A percentile compares a stretch with the other conserved stretches of the same genome.
phyloP scores from a whole-genome alignment of 805 yeast species.

The Cyberlindnera galapagoensis region DNA sequence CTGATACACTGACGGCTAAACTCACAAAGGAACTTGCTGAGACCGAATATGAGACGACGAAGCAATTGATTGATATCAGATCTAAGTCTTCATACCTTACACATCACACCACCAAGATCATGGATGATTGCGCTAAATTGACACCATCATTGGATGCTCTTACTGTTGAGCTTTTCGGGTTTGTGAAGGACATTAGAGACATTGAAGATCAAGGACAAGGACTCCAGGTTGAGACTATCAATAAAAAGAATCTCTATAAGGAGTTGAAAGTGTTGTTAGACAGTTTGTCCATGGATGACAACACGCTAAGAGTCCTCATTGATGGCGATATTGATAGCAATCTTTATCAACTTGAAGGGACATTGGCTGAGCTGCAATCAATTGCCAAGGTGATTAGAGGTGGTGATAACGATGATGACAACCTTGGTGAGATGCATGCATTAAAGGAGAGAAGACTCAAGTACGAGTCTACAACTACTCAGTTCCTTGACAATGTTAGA shows the following conservation, averaged over 20 bases:
- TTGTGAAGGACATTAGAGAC: conserved; percentile 60
- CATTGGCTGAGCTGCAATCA: conserved; percentile 48
- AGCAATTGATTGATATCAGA: conserved; percentile 45
- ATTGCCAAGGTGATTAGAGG: conserved; percentile 64
- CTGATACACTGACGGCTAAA: conserved; percentile 49
- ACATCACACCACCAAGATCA: conserved; percentile 36
- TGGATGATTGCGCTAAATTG: conserved; percentile 47
- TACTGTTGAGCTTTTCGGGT: conserved; percentile 54
- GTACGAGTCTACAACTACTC: conserved; percentile 49
- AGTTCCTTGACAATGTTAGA: conserved; percentile 43
- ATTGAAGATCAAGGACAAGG: conserved; percentile 77
- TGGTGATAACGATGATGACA: conserved; percentile 31
- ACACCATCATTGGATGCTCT: conserved; percentile 49
- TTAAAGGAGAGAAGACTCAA: conserved; percentile 55
- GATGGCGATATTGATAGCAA: conserved; percentile 44
- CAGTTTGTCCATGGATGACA: conserved; percentile 61
- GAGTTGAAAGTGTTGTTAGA: conserved; percentile 63
- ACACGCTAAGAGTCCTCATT: conserved; percentile 42
- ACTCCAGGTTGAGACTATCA: conserved; percentile 74
- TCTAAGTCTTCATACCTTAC: conserved; percentile 36
- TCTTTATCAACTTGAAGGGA: conserved; percentile 44
- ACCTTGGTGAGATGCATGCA: conserved; percentile 62
- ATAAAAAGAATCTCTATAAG: conserved; percentile 67
- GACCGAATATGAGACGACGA: conserved; percentile 57
- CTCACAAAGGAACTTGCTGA: conserved; percentile 53